Percentiles rank a stretch among this genome's conserved stretches.
Evolutionary conservation across 2,329 filamentous ascomycete species (phyloP).

Genomic region (Diaporthe aspalathi): DNA sequence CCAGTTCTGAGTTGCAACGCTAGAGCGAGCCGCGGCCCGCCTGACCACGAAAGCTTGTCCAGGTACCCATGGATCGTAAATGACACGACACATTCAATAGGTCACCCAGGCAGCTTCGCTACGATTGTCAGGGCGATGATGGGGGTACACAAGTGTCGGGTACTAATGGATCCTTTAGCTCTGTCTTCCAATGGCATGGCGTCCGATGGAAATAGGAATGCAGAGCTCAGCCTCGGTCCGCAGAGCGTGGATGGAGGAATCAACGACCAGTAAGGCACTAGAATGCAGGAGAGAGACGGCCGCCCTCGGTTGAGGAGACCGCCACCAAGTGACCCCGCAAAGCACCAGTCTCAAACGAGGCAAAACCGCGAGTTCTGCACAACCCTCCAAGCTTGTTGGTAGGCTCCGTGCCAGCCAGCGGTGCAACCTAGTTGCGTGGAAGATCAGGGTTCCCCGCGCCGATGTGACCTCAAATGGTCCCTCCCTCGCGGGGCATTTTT

Average conservation of each 20-base stretch:
- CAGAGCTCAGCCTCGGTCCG: neutral
- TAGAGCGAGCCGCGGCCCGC: neutral
- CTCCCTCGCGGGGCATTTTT: neutral
- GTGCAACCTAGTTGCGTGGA: conserved; percentile 25
- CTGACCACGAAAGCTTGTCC: conserved; percentile 21
- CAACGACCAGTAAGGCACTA: neutral
- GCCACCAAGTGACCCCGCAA: conserved; percentile 8
- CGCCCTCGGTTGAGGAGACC: neutral
- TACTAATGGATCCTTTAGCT: neutral
- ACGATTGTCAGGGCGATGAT: neutral
- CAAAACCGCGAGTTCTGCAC: conserved; percentile 12
- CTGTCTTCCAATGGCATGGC: neutral
- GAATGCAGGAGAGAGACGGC: neutral
- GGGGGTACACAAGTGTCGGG: neutral
- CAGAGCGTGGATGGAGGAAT: neutral
- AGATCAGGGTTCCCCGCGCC: conserved; percentile 22
- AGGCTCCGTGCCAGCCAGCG: neutral
- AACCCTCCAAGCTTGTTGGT: neutral
- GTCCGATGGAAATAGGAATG: neutral
- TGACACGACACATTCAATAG: too few species aligned
- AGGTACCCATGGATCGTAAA: neutral
- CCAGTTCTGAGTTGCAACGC: conserved; percentile 5
- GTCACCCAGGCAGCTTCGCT: neutral
- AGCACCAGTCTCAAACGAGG: conserved; percentile 15
- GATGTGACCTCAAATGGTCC: too few species aligned